Percentiles rank a stretch among this genome's conserved stretches.
Conservation (phyloP, 75 land plant species). For the Adiantum capillusveneris region DNA sequence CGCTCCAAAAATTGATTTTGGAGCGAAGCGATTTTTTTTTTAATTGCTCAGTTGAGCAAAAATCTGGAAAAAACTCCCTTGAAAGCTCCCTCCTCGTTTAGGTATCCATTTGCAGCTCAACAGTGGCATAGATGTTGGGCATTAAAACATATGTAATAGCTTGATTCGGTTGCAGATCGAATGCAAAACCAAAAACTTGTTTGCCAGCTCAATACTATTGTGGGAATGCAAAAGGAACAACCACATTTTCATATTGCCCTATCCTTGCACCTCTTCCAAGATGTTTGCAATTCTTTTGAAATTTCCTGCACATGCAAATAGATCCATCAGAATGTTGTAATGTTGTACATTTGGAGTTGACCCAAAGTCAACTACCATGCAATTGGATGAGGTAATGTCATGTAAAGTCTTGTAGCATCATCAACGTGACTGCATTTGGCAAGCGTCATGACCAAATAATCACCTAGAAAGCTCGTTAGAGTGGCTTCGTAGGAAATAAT, state of each 20-base stretch:
- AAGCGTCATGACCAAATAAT: slow-evolving; percentile 43
- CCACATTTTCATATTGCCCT: not conserved
- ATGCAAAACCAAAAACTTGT: not conserved
- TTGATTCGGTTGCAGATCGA: not conserved
- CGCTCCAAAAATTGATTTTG: no score
- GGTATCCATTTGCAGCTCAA: no score
- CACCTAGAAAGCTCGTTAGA: slow-evolving; percentile 8
- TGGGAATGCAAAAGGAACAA: not conserved
- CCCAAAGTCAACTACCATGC: not conserved
- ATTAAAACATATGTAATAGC: not conserved
- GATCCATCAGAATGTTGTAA: not conserved
- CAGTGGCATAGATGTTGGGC: not conserved
- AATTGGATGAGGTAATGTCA: slow-evolving; percentile 25
- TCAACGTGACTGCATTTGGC: slow-evolving; percentile 34
- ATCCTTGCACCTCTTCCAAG: not conserved
- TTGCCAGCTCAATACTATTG: not conserved
- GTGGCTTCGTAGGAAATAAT: no score
- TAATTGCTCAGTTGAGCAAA: no score
- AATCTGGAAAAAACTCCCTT: no score
- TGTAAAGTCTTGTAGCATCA: slow-evolving; percentile 37
- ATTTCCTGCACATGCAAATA: not conserved
- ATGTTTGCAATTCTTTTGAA: not conserved
- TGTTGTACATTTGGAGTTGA: not conserved
- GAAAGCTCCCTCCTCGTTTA: no score
- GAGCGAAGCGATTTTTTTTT: no score